Base-by-base conservation (phyloP, 805 yeast species). In the Peterozyma toletana region DNA sequence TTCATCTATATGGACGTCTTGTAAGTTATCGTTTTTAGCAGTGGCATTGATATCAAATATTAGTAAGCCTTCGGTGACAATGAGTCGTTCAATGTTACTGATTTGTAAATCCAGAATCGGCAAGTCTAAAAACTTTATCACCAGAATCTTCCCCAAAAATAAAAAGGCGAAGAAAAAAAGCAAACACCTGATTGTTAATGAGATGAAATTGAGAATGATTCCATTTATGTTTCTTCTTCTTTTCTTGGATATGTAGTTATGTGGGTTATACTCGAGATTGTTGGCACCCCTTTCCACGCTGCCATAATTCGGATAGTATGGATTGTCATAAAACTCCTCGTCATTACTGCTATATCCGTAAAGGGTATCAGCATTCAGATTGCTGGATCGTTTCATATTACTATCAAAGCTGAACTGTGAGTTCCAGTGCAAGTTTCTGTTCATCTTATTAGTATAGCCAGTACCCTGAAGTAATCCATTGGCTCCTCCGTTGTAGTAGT, bases 41-140 rank as follows among this genome's bases (percentile, higher is more conserved):
- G 37, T 14, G 3, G 60, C 54, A 9, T 50, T 50, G n/a, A 63
- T 40, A 43, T 63, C 67, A 42, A 64, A 52, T 15, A 61, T 48
- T 15, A 63, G 43, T 27, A 64, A 38, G 29, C 58, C 62, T 27
- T 59, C 60, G 35, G 61, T 59, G 9, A 63, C 51, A 33, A 64
- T 52, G 5, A 63, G 49, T 38, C 57, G 60, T 10, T 59, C 58
- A 3, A 63, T 37, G 5, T 47, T 46, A 1, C 38, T 40, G 9
- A 63, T 50, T 11, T 50, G 48, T 45, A 64, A 61, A 13, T 48
- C 45, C 0, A 39, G 36, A 9, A 64, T 38, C 30, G 53, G 53
- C 44, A 58, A 58, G 35, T 59, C 56, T 33, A 54, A 55, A 38
- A 57, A 54, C 37, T 54, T 56, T 33, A 62, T 36, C 2, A 57